A percentile compares a stretch with the other conserved stretches of the same genome.
These are phyloP conservation scores for Geosmithia morbida DNA, from an alignment of 2,329 filamentous ascomycete species.

Conservation along the genomic window DNA sequence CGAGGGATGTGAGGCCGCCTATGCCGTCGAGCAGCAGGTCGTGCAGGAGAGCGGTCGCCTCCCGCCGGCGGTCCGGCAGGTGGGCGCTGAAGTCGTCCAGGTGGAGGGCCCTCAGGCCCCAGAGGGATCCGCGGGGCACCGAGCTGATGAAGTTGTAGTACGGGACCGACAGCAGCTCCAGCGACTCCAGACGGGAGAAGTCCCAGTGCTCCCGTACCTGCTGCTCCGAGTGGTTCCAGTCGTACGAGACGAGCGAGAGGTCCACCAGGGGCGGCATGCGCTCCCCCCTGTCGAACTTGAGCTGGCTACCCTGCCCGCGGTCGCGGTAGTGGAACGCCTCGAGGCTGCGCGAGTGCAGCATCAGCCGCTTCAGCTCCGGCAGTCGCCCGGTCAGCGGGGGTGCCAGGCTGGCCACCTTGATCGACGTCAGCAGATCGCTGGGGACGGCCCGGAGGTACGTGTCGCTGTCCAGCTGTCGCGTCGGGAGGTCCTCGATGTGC, in stretches of 20 bases:
- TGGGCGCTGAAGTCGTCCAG: conserved; percentile 31
- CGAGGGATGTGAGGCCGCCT: conserved; percentile 18
- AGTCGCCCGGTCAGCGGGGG: conserved; percentile 25
- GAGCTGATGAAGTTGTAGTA: conserved; percentile 28
- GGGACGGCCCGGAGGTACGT: conserved; percentile 23
- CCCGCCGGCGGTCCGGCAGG: conserved; percentile 17
- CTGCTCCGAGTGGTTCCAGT: conserved; percentile 27
- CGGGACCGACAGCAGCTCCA: conserved; percentile 28
- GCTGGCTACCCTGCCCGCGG: conserved; percentile 27
- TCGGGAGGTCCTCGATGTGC: conserved; percentile 24
- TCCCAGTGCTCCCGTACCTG: conserved; percentile 29
- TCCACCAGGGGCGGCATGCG: conserved; percentile 26
- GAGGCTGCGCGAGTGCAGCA: conserved; percentile 19
- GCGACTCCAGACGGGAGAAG: conserved; percentile 23
- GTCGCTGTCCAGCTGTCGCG: conserved; percentile 18
- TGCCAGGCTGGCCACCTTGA: conserved; percentile 22
- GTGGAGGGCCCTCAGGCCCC: conserved; percentile 19
- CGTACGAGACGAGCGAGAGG: conserved; percentile 28
- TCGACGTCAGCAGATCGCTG: conserved; percentile 19
- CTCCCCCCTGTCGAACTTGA: conserved; percentile 22
- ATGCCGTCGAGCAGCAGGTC: conserved; percentile 22
- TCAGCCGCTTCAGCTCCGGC: conserved; percentile 24
- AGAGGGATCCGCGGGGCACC: conserved; percentile 20
- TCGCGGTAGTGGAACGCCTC: conserved; percentile 27
- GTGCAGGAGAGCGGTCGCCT: conserved; percentile 24